Percentiles rank a stretch among this genome's conserved stretches.
Evolutionary conservation across 2,329 filamentous ascomycete species (phyloP).

Genomic region (Diplodia intermedia): DNA sequence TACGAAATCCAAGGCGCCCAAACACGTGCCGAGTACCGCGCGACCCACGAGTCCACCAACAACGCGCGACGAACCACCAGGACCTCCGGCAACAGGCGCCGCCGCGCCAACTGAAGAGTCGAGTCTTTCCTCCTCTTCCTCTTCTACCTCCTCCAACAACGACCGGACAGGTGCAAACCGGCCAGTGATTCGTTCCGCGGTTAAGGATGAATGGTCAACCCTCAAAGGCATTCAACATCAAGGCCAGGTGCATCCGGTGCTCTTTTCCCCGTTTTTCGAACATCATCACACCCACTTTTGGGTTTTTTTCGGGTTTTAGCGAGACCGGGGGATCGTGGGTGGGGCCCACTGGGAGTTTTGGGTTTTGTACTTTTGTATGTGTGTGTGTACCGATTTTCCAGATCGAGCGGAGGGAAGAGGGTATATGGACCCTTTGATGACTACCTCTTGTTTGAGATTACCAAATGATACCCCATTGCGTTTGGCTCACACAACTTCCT

Average conservation of each 20-base stretch:
- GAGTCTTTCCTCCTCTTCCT: not conserved
- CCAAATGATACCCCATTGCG: not conserved
- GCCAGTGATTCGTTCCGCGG: not conserved
- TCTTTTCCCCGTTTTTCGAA: slow-evolving; percentile 8
- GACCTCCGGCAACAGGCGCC: not conserved
- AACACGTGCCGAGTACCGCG: slow-evolving; percentile 1
- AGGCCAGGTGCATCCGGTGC: not conserved
- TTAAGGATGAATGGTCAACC: not conserved
- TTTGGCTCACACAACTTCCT: not conserved
- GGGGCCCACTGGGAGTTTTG: not conserved
- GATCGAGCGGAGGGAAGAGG: slow-evolving; percentile 11
- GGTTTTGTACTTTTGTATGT: not conserved
- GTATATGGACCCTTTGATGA: slow-evolving; percentile 14
- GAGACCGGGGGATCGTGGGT: slow-evolving; percentile 7
- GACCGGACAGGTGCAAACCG: not conserved
- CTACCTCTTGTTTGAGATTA: not conserved
- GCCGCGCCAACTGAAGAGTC: not conserved
- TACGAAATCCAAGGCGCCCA: not conserved
- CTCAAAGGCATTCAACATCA: not conserved
- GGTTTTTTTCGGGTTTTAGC: slow-evolving; percentile 13
- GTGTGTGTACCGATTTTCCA: not conserved
- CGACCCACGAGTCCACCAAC: not conserved
- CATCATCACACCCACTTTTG: not conserved
- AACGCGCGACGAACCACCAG: not conserved
- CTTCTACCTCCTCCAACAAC: not conserved